Base-by-base conservation (phyloP, 768 basidiomycete genomes). In the Antrodiella citrinella region DNA sequence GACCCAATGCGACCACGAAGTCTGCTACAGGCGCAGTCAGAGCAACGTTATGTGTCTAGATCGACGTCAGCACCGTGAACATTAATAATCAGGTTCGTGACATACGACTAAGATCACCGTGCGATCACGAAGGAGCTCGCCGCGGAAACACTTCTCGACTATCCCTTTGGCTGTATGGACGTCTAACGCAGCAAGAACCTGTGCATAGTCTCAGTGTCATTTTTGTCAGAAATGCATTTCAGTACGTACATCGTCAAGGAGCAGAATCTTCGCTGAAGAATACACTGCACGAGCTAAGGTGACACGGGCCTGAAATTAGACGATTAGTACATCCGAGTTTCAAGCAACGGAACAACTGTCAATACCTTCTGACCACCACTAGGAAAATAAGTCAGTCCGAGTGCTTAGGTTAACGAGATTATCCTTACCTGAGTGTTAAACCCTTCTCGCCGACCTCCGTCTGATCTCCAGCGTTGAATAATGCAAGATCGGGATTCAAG, bases 381-480 rank as follows among this genome's bases (percentile, higher is more conserved):
- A 40, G 12, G 38, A 20, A 23, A 22, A 21, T 3, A 24, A 48
- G 10, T 25, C 25, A 21, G n/a, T n/a, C n/a, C n/a, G n/a, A n/a
- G n/a, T n/a, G n/a, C n/a, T n/a, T n/a, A 11, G 24, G 40, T 26
- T 39, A 46, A 5, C 7, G 19, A 13, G 41, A 23, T 42, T 13
- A 22, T n/a, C 69, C 71, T 10, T 69, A 72, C 55, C 63, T 67
- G 22, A 70, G 51, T 9, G 68, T 75, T 4, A 76, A 53, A 9
- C 78, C 80, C 55, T 76, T 77, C 51, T 82, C 80, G 19, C 80
- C 80, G 18, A 82, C 74, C 54, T 79, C 77, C 3, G 77, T 78
- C 50, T 68, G 49, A 51, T 78, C 77, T 2, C 77, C 76, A 20
- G 73, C 71, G 13, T 73, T 62, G 35, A 78, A 72, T n/a, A 78